Evolutionary conservation across 2,329 filamentous ascomycete species (phyloP), one percentile per base, ranked within the genome.

Genomic region (Aspergillus sp.): DNA sequence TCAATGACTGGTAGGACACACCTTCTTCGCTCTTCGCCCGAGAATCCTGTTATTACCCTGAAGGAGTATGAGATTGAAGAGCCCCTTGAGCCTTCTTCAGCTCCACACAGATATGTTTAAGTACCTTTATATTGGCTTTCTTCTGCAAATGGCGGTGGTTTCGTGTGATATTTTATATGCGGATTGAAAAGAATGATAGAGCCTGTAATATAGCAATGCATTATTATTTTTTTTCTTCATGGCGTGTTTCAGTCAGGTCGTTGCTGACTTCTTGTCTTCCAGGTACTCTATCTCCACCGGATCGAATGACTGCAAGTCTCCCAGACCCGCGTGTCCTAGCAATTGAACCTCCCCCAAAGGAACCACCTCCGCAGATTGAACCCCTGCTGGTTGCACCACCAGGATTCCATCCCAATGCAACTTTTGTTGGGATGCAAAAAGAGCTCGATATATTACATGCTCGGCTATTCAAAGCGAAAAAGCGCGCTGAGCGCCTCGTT

Each of bases 341-440:
- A 19, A 19, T 19, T 19, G 19, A 19, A 19, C 19, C 19, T 19
- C 19, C 19, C 19, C 19, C 19, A 4, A 19, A 19, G 2, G 19
- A 19, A 19, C 19, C 19, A 19, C 19, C 19, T 4, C 4, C 57
- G 27, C 45, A 53, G 8, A 54, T 41, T 13, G 58, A 64, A 7
- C 59, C 61, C 6, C 54, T 69, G 26, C 67, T 73, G 47, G 65
- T 75, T 32, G 69, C 66, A 7, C 81, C 81, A 1, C 71, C 77
- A 0, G 75, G 74, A 0, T 82, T 84, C 41, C 76, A 81, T 40
- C 78, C 78, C 3, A 86, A 86, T 55, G 75, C 76, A 1, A 72
- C 77, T 19, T 85, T 85, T 50, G 70, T 81, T 31, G 82, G 82
- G 5, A 78, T 83, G 56, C 61, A 78, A 52, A 69, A 73, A 34